Conservation (phyloP, 345 rosid genomes). For the Heritiera littoralis region DNA sequence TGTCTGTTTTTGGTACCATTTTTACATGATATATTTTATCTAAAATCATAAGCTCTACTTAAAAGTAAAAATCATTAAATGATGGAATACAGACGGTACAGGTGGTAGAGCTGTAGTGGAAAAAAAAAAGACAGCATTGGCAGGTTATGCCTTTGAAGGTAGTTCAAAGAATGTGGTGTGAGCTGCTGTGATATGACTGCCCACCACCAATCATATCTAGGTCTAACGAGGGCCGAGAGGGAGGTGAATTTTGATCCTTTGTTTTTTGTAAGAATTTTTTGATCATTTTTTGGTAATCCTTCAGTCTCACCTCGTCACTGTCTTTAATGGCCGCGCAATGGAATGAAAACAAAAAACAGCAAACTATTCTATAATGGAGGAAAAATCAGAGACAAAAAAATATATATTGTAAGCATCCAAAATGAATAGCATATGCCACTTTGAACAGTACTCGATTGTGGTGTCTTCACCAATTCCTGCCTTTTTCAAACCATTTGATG, state of each 20-base stretch:
- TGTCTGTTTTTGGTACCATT: too few relatives aligned
- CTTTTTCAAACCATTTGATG: neutral
- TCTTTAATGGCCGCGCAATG: neutral
- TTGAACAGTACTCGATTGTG: neutral
- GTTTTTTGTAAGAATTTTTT: neutral
- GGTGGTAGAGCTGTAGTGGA: neutral
- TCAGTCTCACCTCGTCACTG: neutral
- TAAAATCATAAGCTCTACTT: too few relatives aligned
- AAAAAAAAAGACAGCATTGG: neutral
- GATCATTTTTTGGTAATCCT: neutral
- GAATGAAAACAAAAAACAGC: neutral
- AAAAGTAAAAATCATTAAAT: too few relatives aligned
- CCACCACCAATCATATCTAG: conserved; percentile 14
- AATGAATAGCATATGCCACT: conserved; percentile 41
- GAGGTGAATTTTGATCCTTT: neutral
- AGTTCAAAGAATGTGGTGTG: conserved; percentile 13
- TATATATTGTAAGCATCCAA: conserved; percentile 30
- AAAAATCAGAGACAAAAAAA: neutral
- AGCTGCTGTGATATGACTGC: conserved; percentile 12
- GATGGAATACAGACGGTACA: too few relatives aligned
- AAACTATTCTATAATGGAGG: too few relatives aligned
- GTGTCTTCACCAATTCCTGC: neutral
- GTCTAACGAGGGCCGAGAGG: neutral
- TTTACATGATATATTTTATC: too few relatives aligned
- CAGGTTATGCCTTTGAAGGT: neutral